Evolutionary conservation across 2,329 filamentous ascomycete genomes (phyloP), one percentile per base, ranked within the genome.

Genomic region (Fusarium sp.): DNA sequence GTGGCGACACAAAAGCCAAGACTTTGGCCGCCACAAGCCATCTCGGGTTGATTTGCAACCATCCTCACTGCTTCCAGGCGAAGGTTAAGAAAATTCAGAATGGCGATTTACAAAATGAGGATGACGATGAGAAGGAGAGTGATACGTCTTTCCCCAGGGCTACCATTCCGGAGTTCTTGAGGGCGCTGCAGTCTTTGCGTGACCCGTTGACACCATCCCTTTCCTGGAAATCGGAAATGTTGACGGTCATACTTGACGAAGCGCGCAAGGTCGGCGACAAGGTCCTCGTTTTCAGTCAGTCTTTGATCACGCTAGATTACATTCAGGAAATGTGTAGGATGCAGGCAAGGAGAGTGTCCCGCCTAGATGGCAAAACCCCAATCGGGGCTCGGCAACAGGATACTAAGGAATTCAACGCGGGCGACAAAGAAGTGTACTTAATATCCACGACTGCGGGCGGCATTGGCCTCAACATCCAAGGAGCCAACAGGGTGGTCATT

Each of bases 391-490:
- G 94, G 11, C 91, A 94, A 76, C 76, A 78, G 2, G 79, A 87
- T 40, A 87, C 91, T 10, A 92, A 92, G 65, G 75, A 80, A 0
- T 97, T 97, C 83, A 94, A 96, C 70, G 75, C 76, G 0, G 82
- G 81, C 1, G 67, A 79, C 4, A 77, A 80, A 2, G 84, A 89
- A 24, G 84, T 97, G 1, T 93, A 93, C 75, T 82, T 98, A 3
- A 94, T 97, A 58, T 97, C 94, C 0, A 97, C 94, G 1, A 89
- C 80, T 62, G 93, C 94, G 10, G 94, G 94, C 22, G 93, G 94
- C 0, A 82, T 94, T 2, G 94, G 94, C 0, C 83, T 97, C 50
- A 98, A 98, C 64, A 91, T 98, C 14, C 88, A 88, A 40, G 90
- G 91, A 2, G 94, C 94, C 2, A 97, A 94, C 76, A 88, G 94